phyloP scores from a whole-genome alignment of 2,329 filamentous ascomycete genomes.

The Fusarium longipes region DNA sequence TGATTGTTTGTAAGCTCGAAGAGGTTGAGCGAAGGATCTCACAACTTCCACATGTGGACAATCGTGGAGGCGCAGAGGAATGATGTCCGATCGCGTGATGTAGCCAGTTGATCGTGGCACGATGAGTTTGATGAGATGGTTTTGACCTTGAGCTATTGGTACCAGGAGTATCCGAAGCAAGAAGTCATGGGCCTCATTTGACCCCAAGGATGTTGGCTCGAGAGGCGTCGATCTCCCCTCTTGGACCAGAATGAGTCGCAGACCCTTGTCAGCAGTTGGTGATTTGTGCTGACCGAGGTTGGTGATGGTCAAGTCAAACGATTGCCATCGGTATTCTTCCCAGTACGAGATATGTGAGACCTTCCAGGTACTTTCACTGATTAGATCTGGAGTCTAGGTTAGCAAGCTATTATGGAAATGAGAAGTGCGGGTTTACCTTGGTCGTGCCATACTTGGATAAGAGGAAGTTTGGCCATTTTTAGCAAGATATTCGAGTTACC shows the following conservation, averaged over 20 bases:
- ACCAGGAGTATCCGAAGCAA: background rate
- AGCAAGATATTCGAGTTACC: background rate
- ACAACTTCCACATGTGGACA: constrained; percentile 2
- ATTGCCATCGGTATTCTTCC: constrained; percentile 10
- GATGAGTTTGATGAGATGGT: constrained; percentile 4
- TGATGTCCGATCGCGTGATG: constrained; percentile 2
- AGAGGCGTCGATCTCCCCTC: background rate
- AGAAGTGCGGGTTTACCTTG: background rate
- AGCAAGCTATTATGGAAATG: background rate
- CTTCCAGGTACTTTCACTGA: background rate
- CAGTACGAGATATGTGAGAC: constrained; percentile 5
- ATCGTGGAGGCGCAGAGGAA: constrained; percentile 7
- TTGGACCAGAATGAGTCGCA: background rate
- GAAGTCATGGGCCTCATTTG: background rate
- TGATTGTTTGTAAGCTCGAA: background rate
- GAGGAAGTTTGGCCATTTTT: background rate
- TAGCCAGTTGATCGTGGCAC: constrained; percentile 3
- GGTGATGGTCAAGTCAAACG: constrained; percentile 5
- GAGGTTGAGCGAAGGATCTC: background rate
- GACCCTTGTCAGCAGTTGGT: background rate
- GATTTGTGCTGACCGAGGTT: background rate
- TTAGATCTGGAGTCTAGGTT: background rate
- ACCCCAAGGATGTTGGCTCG: background rate
- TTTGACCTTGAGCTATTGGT: background rate
- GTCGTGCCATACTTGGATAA: background rate